Evolutionary conservation across 345 rosid species (phyloP).

Genomic region (Gossypium sturtianum): DNA sequence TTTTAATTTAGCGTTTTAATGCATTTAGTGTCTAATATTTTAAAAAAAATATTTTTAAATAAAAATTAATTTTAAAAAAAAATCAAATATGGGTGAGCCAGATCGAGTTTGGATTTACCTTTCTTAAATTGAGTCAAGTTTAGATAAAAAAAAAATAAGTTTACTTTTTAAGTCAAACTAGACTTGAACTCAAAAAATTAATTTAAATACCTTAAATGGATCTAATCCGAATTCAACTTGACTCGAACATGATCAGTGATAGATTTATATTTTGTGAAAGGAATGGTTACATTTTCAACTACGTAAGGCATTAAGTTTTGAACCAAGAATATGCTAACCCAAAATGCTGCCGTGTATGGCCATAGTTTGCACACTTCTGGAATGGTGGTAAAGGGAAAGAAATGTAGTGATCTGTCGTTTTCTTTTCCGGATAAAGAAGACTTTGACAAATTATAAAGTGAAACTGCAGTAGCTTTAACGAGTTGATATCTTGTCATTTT

Average conservation of each 20-base stretch:
- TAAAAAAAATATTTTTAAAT: too few relatives aligned
- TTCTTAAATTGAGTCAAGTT: too few relatives aligned
- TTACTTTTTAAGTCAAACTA: too few relatives aligned
- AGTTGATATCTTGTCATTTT: background rate
- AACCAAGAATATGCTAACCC: constrained; percentile 1
- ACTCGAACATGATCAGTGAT: background rate
- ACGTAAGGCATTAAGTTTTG: background rate
- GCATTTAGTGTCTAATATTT: too few relatives aligned
- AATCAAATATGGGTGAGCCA: rapidly evolving
- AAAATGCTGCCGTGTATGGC: constrained; percentile 1
- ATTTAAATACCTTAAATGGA: too few relatives aligned
- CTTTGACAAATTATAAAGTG: background rate
- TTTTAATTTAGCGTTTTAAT: too few relatives aligned
- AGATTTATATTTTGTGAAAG: background rate
- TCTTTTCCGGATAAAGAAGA: background rate
- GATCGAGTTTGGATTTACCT: too few relatives aligned
- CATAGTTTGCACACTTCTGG: background rate
- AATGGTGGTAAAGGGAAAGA: background rate
- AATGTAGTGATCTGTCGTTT: background rate
- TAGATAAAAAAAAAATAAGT: too few relatives aligned
- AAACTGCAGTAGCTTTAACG: background rate
- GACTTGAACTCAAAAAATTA: too few relatives aligned
- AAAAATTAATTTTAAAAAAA: too few relatives aligned
- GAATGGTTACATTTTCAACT: constrained; percentile 6
- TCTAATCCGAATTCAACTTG: too few relatives aligned